phyloP scores from a whole-genome alignment of 768 basidiomycete species.

The Tylopilus vinaceipallidus region DNA sequence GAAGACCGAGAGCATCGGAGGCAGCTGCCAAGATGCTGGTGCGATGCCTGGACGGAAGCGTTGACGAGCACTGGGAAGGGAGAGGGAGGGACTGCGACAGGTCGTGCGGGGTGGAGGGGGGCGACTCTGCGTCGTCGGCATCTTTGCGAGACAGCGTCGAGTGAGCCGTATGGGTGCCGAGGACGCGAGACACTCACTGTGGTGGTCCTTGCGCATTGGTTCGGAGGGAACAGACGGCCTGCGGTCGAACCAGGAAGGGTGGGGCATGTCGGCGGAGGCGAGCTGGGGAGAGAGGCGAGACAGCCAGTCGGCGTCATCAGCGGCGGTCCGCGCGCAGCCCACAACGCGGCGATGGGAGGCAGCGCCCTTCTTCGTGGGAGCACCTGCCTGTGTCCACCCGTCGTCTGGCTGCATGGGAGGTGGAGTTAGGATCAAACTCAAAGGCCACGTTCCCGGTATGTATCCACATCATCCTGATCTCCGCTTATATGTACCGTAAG shows the following conservation, averaged over 20 bases:
- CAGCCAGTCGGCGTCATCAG: constrained; percentile 10
- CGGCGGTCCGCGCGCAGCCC: constrained; percentile 17
- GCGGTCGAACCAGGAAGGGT: constrained; percentile 20
- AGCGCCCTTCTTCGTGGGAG: too few relatives aligned
- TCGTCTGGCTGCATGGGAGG: too few relatives aligned
- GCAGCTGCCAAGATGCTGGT: constrained; percentile 52
- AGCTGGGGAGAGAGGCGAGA: constrained; percentile 11
- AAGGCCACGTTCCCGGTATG: too few relatives aligned
- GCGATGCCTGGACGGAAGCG: constrained; percentile 35
- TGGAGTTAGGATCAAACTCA: too few relatives aligned
- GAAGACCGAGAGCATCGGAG: constrained; percentile 47
- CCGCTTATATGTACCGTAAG: constrained; percentile 45
- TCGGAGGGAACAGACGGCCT: constrained; percentile 17
- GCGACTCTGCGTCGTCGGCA: constrained; percentile 15
- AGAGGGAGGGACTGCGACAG: constrained; percentile 4
- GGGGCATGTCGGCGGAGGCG: constrained; percentile 17
- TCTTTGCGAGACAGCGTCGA: constrained; percentile 14
- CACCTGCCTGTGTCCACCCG: too few relatives aligned
- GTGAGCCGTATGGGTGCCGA: constrained; percentile 8
- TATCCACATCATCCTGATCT: constrained; percentile 20
- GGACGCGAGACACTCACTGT: constrained; percentile 21
- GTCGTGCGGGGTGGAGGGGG: constrained; percentile 14
- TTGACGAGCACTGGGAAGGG: constrained; percentile 1
- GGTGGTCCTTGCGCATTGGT: constrained; percentile 19
- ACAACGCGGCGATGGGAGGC: background rate